phyloP scores from a whole-genome alignment of 2,329 filamentous ascomycete genomes.

The Orbilia brochopaga region DNA sequence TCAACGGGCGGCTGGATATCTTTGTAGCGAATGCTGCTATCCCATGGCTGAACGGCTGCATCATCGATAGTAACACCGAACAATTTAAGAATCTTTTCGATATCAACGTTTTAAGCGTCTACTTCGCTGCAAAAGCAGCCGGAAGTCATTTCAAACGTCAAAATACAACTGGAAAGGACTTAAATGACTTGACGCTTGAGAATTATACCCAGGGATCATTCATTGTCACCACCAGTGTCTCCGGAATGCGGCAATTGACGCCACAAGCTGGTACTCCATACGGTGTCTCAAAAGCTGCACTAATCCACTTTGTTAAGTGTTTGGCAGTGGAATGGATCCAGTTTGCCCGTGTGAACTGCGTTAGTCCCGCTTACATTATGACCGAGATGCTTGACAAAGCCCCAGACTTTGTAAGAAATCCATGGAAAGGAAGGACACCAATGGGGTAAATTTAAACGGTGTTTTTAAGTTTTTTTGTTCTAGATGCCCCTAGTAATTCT shows the following conservation, averaged over 20 bases:
- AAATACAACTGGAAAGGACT: slow-evolving; percentile 28
- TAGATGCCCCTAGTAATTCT: no score
- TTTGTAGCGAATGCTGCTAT: slow-evolving; percentile 82
- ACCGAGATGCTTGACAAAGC: slow-evolving; percentile 74
- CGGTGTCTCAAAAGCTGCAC: slow-evolving; percentile 73
- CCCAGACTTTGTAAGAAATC: slow-evolving; percentile 69
- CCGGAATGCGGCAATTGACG: slow-evolving; percentile 76
- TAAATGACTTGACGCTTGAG: slow-evolving; percentile 62
- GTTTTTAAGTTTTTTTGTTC: no score
- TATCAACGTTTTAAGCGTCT: slow-evolving; percentile 77
- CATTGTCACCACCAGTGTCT: slow-evolving; percentile 79
- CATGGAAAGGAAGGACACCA: slow-evolving; percentile 79
- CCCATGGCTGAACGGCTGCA: slow-evolving; percentile 62
- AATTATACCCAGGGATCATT: slow-evolving; percentile 72
- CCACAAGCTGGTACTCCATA: slow-evolving; percentile 77
- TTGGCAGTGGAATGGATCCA: slow-evolving; percentile 78
- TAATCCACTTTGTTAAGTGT: slow-evolving; percentile 64
- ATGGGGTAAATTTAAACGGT: slow-evolving; percentile 65
- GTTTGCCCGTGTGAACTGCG: slow-evolving; percentile 73
- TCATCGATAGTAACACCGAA: slow-evolving; percentile 15
- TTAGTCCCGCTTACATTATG: slow-evolving; percentile 77
- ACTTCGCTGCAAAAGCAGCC: slow-evolving; percentile 75
- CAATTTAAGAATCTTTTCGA: slow-evolving; percentile 65
- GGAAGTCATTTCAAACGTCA: slow-evolving; percentile 74
- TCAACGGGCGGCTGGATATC: slow-evolving; percentile 76